Percentiles rank a stretch among this genome's conserved stretches.
These are phyloP conservation scores for Orbilia brochopaga DNA, from an alignment of 2,329 filamentous ascomycete genomes.

Conservation along the genomic window DNA sequence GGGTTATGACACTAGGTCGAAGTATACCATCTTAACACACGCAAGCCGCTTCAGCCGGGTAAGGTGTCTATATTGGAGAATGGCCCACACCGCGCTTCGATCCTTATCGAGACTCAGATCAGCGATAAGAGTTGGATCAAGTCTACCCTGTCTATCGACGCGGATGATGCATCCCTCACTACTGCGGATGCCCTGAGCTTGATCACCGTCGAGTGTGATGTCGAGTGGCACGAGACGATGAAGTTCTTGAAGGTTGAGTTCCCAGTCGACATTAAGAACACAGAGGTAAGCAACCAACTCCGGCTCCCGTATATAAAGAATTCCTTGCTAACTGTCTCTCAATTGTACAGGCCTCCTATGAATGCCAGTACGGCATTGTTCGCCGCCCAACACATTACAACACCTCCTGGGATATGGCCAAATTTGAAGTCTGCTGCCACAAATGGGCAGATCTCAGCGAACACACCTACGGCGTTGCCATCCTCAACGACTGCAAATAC, in stretches of 20 bases:
- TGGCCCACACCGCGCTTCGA: constrained; percentile 76
- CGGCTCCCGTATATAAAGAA: too few species aligned
- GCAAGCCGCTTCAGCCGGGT: constrained; percentile 73
- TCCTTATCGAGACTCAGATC: constrained; percentile 84
- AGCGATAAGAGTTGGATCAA: constrained; percentile 85
- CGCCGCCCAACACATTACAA: constrained; percentile 96
- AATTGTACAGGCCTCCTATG: constrained; percentile 65
- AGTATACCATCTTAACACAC: constrained; percentile 88
- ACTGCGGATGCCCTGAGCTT: constrained; percentile 70
- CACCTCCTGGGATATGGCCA: constrained; percentile 96
- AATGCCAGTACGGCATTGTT: constrained; percentile 90
- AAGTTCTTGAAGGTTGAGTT: constrained; percentile 99
- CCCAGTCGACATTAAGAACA: constrained; percentile 87
- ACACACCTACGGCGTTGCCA: constrained; percentile 84
- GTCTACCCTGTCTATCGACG: constrained; percentile 80
- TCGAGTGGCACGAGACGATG: constrained; percentile 97
- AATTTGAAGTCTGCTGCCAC: constrained; percentile 95
- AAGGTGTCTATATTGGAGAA: constrained; percentile 74
- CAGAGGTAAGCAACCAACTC: constrained; percentile 78
- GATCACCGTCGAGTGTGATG: constrained; percentile 79
- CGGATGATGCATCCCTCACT: constrained; percentile 56
- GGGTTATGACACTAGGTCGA: constrained; percentile 71
- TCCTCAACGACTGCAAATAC: constrained; percentile 94
- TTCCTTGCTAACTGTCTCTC: not conserved
- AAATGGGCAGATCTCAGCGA: constrained; percentile 92